Evolutionary conservation across 2,329 filamentous ascomycete species (phyloP), one percentile per base, ranked within the genome.

Genomic region (Falciphora oryzae): DNA sequence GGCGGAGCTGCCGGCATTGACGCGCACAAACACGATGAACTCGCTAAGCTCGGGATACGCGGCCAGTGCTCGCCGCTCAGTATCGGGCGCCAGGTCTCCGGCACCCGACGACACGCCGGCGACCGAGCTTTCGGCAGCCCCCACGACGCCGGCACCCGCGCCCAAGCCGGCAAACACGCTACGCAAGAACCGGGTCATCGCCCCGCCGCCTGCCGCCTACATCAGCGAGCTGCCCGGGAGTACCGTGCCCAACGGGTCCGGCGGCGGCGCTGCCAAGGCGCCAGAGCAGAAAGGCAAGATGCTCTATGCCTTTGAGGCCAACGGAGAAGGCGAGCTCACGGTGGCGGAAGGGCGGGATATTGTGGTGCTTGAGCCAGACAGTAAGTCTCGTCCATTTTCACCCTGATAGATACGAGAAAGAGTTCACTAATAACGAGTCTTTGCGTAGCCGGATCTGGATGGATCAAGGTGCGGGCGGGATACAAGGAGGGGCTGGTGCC

Each of bases 31-130:
- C 73, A 98, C 94, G 0, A 92, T 97, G 83, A 95, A 89, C 69
- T 97, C 92, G 1, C 78, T 96, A 32, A 95, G 90, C 74, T 97
- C 93, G 0, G 93, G 92, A 14, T 97, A 94, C 73, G 90, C 91
- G 3, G 88, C 89, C 22, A 92, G 89, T 71, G 91, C 90, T 1
- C 86, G 90, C 65, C 84, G 92, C 65, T 94, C 92, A 4, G 81
- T 93, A 65, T 89, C 90, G 1, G 89, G 87, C 75, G 78, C 76
- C 28, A 78, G 80, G 64, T 77, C 84, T 35, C 82, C 83, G 3
- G 75, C 78, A 0, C 44, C 44, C 6, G 83, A 86, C 22, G 83
- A 88, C 61, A 74, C 80, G 27, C 73, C 83, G 32, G 73, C 22
- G 7, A 5, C 79, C 3, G 76, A 79, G 31, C 22, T 53, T 53